A percentile compares a stretch with the other conserved stretches of the same genome.
Conservation (phyloP, 768 basidiomycete species). For the Mycena galopus region DNA sequence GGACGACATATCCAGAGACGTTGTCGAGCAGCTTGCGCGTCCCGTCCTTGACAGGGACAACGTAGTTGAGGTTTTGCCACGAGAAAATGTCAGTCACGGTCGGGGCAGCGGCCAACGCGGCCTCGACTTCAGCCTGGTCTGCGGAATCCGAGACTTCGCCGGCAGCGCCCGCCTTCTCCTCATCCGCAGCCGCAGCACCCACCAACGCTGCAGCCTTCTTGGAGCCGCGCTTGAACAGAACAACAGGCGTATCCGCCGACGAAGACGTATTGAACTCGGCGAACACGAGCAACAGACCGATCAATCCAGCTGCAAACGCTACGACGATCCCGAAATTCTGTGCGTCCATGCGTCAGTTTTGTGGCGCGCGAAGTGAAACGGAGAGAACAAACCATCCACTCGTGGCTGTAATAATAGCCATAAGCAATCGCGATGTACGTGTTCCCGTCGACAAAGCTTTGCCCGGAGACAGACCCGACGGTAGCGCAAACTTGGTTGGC, state of each 20-base stretch:
- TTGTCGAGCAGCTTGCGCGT: conserved; percentile 71
- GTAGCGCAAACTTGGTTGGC: conserved; percentile 84
- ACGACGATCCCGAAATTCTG: conserved; percentile 79
- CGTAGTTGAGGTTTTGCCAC: conserved; percentile 81
- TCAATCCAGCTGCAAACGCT: conserved; percentile 72
- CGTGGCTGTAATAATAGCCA: conserved; percentile 57
- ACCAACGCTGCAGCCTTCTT: conserved; percentile 35
- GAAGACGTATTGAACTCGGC: conserved; percentile 66
- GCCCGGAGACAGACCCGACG: conserved; percentile 73
- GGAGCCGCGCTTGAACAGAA: conserved; percentile 77
- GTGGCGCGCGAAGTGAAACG: conserved; percentile 12
- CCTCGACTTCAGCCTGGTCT: conserved; percentile 35
- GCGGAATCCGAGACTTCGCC: not conserved
- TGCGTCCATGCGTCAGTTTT: no score
- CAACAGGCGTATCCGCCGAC: conserved; percentile 54
- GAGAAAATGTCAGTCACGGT: conserved; percentile 77
- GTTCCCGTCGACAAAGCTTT: conserved; percentile 71
- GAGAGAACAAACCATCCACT: conserved; percentile 57
- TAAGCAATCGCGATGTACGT: conserved; percentile 62
- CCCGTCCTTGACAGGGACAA: conserved; percentile 66
- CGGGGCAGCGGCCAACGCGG: conserved; percentile 46
- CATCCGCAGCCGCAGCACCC: conserved; percentile 34
- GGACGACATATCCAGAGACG: conserved; percentile 84
- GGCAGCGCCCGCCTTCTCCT: conserved; percentile 35
- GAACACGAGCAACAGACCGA: conserved; percentile 66